phyloP scores from a whole-genome alignment of 768 basidiomycete species.

The Rhodosporidiobolus odoratus region DNA sequence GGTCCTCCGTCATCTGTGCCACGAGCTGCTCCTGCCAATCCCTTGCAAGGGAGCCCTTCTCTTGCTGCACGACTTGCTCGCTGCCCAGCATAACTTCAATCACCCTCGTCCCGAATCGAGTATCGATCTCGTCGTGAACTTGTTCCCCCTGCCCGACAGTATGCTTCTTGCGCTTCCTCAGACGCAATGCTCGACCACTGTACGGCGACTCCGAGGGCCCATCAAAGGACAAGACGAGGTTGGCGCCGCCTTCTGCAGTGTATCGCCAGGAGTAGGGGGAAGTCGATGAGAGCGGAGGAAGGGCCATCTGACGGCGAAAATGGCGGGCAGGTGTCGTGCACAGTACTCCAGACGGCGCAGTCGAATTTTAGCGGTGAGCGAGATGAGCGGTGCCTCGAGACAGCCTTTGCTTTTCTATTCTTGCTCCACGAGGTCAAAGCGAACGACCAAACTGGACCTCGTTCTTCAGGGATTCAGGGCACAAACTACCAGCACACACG shows the following conservation, averaged over 20 bases:
- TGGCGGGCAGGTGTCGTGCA: background rate
- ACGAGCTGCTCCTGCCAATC: constrained; percentile 62
- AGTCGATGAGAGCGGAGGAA: constrained; percentile 37
- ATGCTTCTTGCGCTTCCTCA: constrained; percentile 57
- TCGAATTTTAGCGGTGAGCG: no score
- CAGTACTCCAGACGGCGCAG: background rate
- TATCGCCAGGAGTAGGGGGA: constrained; percentile 67
- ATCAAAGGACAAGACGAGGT: constrained; percentile 76
- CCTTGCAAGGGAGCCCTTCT: constrained; percentile 40
- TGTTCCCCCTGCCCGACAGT: constrained; percentile 44
- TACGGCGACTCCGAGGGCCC: constrained; percentile 53
- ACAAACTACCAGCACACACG: no score
- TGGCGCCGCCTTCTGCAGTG: constrained; percentile 85
- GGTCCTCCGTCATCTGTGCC: constrained; percentile 49
- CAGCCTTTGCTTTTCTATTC: no score
- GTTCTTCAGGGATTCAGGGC: no score
- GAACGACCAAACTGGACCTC: no score
- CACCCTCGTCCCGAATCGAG: constrained; percentile 61
- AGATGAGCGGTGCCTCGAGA: no score
- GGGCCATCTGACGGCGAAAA: background rate
- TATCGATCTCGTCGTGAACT: constrained; percentile 47
- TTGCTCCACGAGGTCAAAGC: no score
- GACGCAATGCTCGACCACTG: constrained; percentile 66
- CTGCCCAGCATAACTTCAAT: constrained; percentile 62
- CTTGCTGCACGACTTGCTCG: constrained; percentile 55